Conservation (phyloP, 306 rosid species). For the Lotus japonicus region DNA sequence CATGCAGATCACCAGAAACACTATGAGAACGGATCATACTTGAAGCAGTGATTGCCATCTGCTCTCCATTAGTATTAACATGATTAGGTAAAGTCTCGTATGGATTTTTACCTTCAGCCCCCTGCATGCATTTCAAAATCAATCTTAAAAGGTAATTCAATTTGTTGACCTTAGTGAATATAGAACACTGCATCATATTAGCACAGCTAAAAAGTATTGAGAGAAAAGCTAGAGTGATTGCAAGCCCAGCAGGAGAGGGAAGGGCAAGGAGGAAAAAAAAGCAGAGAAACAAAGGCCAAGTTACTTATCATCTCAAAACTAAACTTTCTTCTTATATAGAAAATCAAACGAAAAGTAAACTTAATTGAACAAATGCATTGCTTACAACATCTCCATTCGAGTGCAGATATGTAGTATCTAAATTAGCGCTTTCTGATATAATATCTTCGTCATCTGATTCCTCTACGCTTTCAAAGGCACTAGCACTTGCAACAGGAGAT, state of each 20-base stretch:
- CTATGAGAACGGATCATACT: constrained; percentile 79
- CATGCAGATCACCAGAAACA: constrained; percentile 73
- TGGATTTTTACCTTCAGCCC: too few species aligned
- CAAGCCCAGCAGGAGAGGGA: too few species aligned
- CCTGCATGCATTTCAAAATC: constrained; percentile 25
- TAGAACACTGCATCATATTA: neutral
- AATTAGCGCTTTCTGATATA: too few species aligned
- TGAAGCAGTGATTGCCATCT: constrained; percentile 44
- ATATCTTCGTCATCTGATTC: constrained; percentile 69
- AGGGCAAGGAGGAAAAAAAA: neutral
- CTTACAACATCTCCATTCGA: constrained; percentile 62
- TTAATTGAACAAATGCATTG: neutral
- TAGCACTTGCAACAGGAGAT: constrained; percentile 87
- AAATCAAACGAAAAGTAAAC: neutral
- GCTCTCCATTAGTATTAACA: too few species aligned
- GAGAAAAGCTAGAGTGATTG: neutral
- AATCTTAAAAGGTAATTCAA: neutral
- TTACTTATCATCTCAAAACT: neutral
- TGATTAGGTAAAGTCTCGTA: too few species aligned
- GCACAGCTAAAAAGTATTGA: neutral
- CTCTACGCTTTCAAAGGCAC: constrained; percentile 70
- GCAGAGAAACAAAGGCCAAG: too few species aligned
- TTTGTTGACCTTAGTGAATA: neutral
- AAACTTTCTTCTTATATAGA: neutral
- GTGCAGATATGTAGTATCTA: constrained; percentile 45